Evolutionary conservation across 371 early-diverging fungal genomes (phyloP), one percentile per base, ranked within the genome.

Genomic region (Lichtheimia ramosa): DNA sequence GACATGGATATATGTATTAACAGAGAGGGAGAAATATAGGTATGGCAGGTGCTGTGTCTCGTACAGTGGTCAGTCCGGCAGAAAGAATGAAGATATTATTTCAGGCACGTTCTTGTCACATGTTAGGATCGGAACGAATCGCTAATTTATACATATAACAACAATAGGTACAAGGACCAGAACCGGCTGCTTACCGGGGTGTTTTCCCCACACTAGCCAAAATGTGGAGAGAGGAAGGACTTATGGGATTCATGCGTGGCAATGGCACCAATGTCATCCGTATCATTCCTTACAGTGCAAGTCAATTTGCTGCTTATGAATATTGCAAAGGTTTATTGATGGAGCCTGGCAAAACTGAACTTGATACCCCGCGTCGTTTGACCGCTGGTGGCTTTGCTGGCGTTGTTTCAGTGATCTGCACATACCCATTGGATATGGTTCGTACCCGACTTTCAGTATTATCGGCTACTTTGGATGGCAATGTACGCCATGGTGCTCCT

Each of bases 211-310:
- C 93, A 15, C 71, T 92, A 56, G 71, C 65, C n/a, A 90, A 86
- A 66, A 91, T 93, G 71, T 96, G 94, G 89, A 79, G 74, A 34
- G 92, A 95, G 46, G 96, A 95, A 61, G 97, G 97, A 6, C 61
- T 91, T 8, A 64, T 81, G 49, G 93, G 94, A 0, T 90, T 92
- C 61, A 91, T 92, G 89, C 84, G 92, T 34, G 97, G 97, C 15
- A 96, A 96, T 70, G 95, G 95, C 15, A 90, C 96, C 50, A 96
- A 96, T 56, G 89, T 94, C 25, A 80, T 96, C 62, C 90, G 96
- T 34, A 95, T 96, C 63, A 82, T 94, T 0, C 97, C 97, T 5
- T 95, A 96, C 66, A 91, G 84, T 72, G 94, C 85, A 3, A 87
- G 93, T 16, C 96, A 95, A 71, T 96, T 96, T 74, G 93, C 92